Conservation (phyloP, 768 basidiomycete species). For the Phylloporus sp. region DNA sequence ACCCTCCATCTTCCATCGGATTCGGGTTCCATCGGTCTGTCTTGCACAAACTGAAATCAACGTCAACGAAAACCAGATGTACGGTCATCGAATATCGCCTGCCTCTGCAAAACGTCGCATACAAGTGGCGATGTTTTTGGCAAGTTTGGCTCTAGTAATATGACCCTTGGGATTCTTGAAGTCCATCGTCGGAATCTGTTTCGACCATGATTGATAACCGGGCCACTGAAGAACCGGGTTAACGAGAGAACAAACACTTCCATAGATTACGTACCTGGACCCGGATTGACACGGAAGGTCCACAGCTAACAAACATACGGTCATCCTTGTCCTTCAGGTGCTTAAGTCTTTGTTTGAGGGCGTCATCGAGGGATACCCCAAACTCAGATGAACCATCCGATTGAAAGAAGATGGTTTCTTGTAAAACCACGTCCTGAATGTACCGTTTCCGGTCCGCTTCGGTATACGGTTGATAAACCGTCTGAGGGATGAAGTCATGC, state of each 20-base stretch:
- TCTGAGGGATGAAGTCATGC: conserved; percentile 63
- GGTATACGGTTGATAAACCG: conserved; percentile 72
- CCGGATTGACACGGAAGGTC: conserved; percentile 77
- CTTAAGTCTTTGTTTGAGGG: conserved; percentile 55
- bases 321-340: conserved; percentile 56
- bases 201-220: conserved; percentile 72
- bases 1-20: conserved; percentile 60
- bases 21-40: conserved; percentile 58
- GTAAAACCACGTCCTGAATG: conserved; percentile 64
- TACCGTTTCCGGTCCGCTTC: conserved; percentile 74
- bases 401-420: conserved; percentile 62
- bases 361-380: conserved; percentile 64
- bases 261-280: conserved; percentile 51
- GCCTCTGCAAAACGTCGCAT: conserved; percentile 66
- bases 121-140: conserved; percentile 77
- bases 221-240: conserved; percentile 56
- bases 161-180: conserved; percentile 75
- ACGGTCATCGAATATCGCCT: conserved; percentile 11
- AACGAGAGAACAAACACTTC: neutral
- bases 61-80: conserved; percentile 1
- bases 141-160: conserved; percentile 72
- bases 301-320: conserved; percentile 65
- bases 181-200: conserved; percentile 80
- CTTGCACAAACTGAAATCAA: conserved; percentile 43
- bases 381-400: conserved; percentile 49